Conservation (phyloP, 495 filamentous ascomycete genomes). For the Lasiosphaeria ovina region DNA sequence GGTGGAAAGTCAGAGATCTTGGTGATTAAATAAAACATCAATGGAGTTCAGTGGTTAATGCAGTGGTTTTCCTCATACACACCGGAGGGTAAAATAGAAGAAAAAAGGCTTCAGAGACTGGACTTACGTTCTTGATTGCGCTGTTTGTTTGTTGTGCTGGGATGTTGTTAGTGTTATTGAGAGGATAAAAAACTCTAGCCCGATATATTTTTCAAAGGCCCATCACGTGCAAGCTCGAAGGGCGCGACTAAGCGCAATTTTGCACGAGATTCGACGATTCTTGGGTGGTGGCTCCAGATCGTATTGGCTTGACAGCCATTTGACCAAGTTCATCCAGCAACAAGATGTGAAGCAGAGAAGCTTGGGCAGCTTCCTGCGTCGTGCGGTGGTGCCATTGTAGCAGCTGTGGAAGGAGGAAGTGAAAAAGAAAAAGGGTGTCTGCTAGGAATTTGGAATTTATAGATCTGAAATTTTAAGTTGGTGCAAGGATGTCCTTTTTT, state of each 20-base stretch:
- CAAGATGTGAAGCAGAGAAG: too few relatives aligned
- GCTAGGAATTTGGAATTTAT: too few relatives aligned
- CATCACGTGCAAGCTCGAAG: background rate
- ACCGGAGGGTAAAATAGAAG: constrained; percentile 16
- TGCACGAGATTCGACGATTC: background rate
- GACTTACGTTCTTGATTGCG: constrained; percentile 18
- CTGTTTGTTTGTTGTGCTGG: background rate
- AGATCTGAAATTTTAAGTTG: too few relatives aligned
- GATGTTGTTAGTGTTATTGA: background rate
- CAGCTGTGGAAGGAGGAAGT: too few relatives aligned
- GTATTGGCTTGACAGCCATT: too few relatives aligned
- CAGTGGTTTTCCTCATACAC: constrained; percentile 57
- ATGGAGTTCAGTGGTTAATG: constrained; percentile 59
- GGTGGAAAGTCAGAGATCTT: constrained; percentile 57
- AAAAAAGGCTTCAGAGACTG: background rate
- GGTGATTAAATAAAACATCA: constrained; percentile 53
- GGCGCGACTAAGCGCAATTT: background rate
- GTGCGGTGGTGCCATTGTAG: too few relatives aligned
- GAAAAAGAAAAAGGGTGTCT: too few relatives aligned
- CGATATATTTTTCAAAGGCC: background rate
- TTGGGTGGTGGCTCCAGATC: too few relatives aligned
- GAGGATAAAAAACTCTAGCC: background rate
- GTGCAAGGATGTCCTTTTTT: too few relatives aligned
- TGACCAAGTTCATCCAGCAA: too few relatives aligned
- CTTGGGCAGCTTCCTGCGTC: too few relatives aligned